These are phyloP conservation scores for Ascochyta viciae-villosae DNA, from an alignment of 2,329 filamentous ascomycete species.

Conservation along the genomic window DNA sequence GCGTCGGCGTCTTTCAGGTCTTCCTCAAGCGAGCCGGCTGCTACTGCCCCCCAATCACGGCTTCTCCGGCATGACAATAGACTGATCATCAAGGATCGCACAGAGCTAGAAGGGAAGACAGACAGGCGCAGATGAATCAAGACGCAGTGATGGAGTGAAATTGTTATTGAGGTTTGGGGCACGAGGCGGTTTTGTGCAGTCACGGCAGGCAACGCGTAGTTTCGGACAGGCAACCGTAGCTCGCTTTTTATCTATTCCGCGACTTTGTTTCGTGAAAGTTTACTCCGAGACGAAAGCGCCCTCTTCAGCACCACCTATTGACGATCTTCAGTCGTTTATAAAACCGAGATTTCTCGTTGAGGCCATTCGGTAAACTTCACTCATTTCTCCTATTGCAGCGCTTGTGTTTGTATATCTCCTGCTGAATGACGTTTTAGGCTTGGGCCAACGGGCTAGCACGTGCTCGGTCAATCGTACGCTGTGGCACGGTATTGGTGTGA, in stretches of 20 bases:
- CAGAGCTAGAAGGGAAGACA: not conserved
- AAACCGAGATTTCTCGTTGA: not conserved
- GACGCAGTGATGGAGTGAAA: not conserved
- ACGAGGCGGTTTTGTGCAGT: conserved; percentile 2
- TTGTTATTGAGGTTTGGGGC: not conserved
- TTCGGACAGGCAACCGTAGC: conserved; percentile 9
- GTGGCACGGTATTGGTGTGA: not conserved
- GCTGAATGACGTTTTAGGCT: too few species aligned
- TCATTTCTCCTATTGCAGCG: too few species aligned
- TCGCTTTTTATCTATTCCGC: conserved; percentile 1
- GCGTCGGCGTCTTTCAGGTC: not conserved
- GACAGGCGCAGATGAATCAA: not conserved
- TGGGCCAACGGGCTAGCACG: too few species aligned
- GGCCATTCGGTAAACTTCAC: too few species aligned
- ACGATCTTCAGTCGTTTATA: not conserved
- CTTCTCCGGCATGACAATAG: not conserved
- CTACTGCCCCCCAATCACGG: conserved; percentile 1
- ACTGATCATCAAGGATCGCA: not conserved
- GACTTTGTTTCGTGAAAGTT: too few species aligned
- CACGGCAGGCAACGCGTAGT: conserved; percentile 1
- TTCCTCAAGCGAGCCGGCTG: not conserved
- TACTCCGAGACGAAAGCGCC: not conserved
- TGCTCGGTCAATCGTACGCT: too few species aligned
- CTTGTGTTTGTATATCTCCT: too few species aligned
- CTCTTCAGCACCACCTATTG: not conserved